Evolutionary conservation across 306 rosid species (phyloP), one percentile per base, ranked within the genome.

Genomic region (Chamaecrista fasciculata): DNA sequence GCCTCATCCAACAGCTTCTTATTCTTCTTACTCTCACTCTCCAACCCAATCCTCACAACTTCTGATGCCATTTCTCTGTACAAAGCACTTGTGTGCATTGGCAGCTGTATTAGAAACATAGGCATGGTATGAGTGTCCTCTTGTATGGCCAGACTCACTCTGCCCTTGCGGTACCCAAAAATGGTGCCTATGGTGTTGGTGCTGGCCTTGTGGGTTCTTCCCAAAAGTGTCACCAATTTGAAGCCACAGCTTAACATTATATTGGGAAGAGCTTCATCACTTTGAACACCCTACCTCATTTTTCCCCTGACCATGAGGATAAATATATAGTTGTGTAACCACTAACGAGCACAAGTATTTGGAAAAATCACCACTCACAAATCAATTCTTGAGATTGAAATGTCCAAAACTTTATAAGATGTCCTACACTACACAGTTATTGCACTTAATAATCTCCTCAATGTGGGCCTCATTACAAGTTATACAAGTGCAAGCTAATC

Each of bases 111-210:
- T 0, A 91, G 86, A 71, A 91, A 91, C 8, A 88, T 50, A 0
- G 97, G 99, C 86, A 91, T 78, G 83, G 90, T 87, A 0, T 93
- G 96, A 1, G 99, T 95, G 42, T 91, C 97, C 40, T 94, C 99
- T 49, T 94, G 99, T 37, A 94, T 91, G 0, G 99, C 97, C 0
- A 94, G 58, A 74, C 92, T 85, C 18, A 94, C 91, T 67, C 95
- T 87, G 16, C 99, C 96, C 69, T 88, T 94, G 0, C 96, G 77
- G 78, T 79, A 91, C 1, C 99, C 99, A 5, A 91, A 94, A 9
- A 94, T 87, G 1, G 99, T 94, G 0, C 92, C 99, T 0, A 94
- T 87, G 1, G 99, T 94, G 0, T 91, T 97, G 0, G 96, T 94
- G 0, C 95, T 91, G 6, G 97, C 97, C 6, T 80, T 57, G 80